These are phyloP conservation scores for Gaertneriomyces semiglobifer DNA, from an alignment of 192 early-diverging fungal genomes.

Conservation along the genomic window DNA sequence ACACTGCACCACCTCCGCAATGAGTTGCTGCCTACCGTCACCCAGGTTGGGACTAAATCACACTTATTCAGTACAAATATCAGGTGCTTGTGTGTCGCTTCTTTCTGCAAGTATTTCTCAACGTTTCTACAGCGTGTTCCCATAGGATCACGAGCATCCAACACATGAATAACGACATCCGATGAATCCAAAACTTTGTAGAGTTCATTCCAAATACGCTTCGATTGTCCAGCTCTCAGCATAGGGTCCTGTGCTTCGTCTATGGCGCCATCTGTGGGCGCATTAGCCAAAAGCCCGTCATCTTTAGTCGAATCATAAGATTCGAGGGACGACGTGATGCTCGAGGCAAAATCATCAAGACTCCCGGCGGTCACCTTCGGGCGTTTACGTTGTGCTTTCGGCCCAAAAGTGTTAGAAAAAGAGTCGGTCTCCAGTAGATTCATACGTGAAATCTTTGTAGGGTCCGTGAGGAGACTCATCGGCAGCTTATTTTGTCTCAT, in stretches of 20 bases:
- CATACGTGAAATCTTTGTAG: conserved; percentile 70
- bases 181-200: conserved; percentile 98
- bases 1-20: no score
- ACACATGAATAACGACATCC: conserved; percentile 88
- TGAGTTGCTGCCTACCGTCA: conserved; percentile 62
- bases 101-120: conserved; percentile 86
- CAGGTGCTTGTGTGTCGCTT: conserved; percentile 93
- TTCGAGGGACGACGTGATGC: conserved; percentile 64
- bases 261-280: conserved; percentile 40
- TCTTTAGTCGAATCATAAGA: conserved; percentile 64
- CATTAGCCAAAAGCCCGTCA: conserved; percentile 69
- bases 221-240: conserved; percentile 90
- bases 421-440: conserved; percentile 94
- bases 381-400: conserved; percentile 89
- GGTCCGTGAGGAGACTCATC: conserved; percentile 83
- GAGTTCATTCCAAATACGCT: conserved; percentile 97
- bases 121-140: conserved; percentile 93
- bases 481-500: conserved; percentile 93
- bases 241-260: conserved; percentile 82
- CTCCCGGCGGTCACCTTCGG: conserved; percentile 76
- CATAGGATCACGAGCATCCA: conserved; percentile 97
- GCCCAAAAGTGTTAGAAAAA: conserved; percentile 90
- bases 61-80: conserved; percentile 98
- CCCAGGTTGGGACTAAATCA: conserved; percentile 98
- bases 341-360: conserved; percentile 75